Evolutionary conservation across 2,329 filamentous ascomycete genomes (phyloP).

Genomic region (Ophiostoma fasciatum): DNA sequence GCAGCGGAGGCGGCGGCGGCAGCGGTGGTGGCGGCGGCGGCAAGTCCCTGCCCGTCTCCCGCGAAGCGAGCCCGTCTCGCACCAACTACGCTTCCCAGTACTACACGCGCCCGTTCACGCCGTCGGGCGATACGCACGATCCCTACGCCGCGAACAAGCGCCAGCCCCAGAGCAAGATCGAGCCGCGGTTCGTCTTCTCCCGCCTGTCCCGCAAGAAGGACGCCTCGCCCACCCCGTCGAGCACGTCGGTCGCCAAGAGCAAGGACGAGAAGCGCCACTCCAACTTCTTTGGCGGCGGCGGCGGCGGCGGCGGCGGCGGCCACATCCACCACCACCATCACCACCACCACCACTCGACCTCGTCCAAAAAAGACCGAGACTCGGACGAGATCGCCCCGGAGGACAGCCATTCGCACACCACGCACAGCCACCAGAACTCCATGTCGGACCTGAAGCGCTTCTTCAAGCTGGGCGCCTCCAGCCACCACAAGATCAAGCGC

Average conservation of each 20-base stretch:
- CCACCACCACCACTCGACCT: conserved; percentile 20
- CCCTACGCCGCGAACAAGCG: conserved; percentile 76
- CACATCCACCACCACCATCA: too few species aligned
- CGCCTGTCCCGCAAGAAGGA: conserved; percentile 61
- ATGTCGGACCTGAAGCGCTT: conserved; percentile 97
- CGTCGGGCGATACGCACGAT: conserved; percentile 65
- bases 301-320: too few species aligned
- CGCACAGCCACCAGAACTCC: conserved; percentile 51
- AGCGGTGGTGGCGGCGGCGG: conserved; percentile 7
- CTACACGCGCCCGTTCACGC: conserved; percentile 63
- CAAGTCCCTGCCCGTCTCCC: conserved; percentile 40
- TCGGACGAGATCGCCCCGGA: conserved; percentile 27
- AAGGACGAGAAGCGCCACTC: conserved; percentile 37
- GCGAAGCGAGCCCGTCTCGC: conserved; percentile 51
- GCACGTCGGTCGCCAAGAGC: conserved; percentile 32
- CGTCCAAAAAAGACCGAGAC: conserved; percentile 15
- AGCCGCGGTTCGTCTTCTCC: conserved; percentile 74
- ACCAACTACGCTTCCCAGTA: conserved; percentile 40
- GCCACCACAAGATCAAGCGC: conserved; percentile 54
- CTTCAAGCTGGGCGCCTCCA: conserved; percentile 62
- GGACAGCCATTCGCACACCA: conserved; percentile 25
- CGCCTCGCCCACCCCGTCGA: conserved; percentile 38
- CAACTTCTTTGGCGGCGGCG: conserved; percentile 23
- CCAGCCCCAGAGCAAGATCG: conserved; percentile 52
- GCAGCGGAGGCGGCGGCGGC: conserved; percentile 15